Conservation (phyloP, 1,139 yeast genomes). For the Nadsonia commutata region DNA sequence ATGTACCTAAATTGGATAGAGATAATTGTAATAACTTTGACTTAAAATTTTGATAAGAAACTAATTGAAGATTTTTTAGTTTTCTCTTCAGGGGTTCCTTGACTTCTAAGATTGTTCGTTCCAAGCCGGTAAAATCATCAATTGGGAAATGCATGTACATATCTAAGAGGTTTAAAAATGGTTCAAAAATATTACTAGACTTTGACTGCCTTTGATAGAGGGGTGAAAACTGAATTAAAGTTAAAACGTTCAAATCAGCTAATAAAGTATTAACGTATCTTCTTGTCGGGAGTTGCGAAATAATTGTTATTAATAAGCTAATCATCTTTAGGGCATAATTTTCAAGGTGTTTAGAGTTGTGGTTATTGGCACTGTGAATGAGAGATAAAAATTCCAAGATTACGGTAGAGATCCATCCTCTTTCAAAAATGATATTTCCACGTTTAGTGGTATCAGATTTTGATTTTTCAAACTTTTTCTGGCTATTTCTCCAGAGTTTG, state of each 20-base stretch:
- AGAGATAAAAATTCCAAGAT: constrained; percentile 8
- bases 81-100: constrained; percentile 9
- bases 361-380: neutral
- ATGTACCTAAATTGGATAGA: constrained; percentile 18
- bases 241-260: constrained; percentile 17
- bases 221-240: constrained; percentile 7
- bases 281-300: constrained; percentile 32
- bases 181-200: neutral
- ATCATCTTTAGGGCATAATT: constrained; percentile 1
- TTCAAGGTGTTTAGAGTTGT: neutral
- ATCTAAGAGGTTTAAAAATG: constrained; percentile 9
- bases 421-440: constrained; percentile 9
- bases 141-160: constrained; percentile 27
- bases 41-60: constrained; percentile 12
- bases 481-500: constrained; percentile 17
- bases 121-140: constrained; percentile 29
- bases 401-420: constrained; percentile 16
- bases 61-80: constrained; percentile 14
- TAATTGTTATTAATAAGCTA: constrained; percentile 16
- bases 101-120: constrained; percentile 13
- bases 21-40: constrained; percentile 18
- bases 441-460: neutral
- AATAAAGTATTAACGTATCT: constrained; percentile 24
- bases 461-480: constrained; percentile 11
- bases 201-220: neutral